Percentiles rank a stretch among this genome's conserved stretches.
These are phyloP conservation scores for Colletotrichum lupini DNA, from an alignment of 2,329 filamentous ascomycete species.

Conservation along the genomic window DNA sequence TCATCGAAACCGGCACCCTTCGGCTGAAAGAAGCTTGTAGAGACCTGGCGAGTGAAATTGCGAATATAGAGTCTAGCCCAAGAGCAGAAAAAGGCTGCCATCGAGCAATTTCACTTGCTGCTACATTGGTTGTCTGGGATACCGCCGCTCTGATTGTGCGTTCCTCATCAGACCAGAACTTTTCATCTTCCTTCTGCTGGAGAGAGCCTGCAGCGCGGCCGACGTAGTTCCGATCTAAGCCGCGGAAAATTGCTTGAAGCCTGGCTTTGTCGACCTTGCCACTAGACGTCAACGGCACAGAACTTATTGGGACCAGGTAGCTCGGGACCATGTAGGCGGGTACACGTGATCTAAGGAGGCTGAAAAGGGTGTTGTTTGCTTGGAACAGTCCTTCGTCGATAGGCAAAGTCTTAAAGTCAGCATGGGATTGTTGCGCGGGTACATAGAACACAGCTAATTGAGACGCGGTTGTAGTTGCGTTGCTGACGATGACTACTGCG, in stretches of 20 bases:
- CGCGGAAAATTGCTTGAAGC: constrained; percentile 60
- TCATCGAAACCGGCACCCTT: constrained; percentile 72
- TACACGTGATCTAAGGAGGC: constrained; percentile 64
- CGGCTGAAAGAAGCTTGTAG: constrained; percentile 57
- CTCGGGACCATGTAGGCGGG: constrained; percentile 85
- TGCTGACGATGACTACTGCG: constrained; percentile 68
- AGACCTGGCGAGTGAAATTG: constrained; percentile 74
- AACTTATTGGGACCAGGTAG: constrained; percentile 75
- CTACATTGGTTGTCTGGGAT: constrained; percentile 58
- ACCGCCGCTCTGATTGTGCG: constrained; percentile 65
- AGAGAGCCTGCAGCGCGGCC: constrained; percentile 46
- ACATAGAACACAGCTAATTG: constrained; percentile 79
- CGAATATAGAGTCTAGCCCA: constrained; percentile 86
- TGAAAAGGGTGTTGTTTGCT: constrained; percentile 61
- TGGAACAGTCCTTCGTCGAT: constrained; percentile 49
- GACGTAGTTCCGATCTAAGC: constrained; percentile 58
- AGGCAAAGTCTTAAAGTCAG: constrained; percentile 40
- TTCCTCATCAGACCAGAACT: constrained; percentile 66
- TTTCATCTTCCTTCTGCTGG: constrained; percentile 44
- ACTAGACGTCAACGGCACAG: constrained; percentile 77
- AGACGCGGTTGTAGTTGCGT: constrained; percentile 51
- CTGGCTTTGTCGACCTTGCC: constrained; percentile 76
- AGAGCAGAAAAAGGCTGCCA: constrained; percentile 81
- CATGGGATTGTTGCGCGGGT: constrained; percentile 43
- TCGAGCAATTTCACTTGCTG: constrained; percentile 60